phyloP scores from a whole-genome alignment of 148 eudicot species.

The Rhododendron molle region DNA sequence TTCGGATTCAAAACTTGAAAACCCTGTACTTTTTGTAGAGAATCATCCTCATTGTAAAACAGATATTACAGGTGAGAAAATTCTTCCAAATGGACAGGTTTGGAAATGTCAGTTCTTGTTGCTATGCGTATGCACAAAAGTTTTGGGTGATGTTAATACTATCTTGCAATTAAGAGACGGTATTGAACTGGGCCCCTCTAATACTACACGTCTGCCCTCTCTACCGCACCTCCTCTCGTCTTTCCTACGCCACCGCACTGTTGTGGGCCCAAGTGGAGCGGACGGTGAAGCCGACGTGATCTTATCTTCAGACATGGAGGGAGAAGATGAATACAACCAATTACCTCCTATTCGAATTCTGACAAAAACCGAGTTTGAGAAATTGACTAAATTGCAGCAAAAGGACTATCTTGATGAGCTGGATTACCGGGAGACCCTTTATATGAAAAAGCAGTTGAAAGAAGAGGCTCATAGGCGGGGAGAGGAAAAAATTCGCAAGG shows the following conservation, averaged over 20 bases:
- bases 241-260: slow-evolving; percentile 57
- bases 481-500: slow-evolving; percentile 28
- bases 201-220: slow-evolving; percentile 53
- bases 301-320: slow-evolving; percentile 45
- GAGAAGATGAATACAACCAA: slow-evolving; percentile 79
- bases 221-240: slow-evolving; percentile 92
- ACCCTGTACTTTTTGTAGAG: slow-evolving; percentile 80
- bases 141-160: slow-evolving; percentile 72
- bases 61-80: slow-evolving; percentile 64
- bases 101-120: slow-evolving; percentile 79
- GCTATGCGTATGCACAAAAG: slow-evolving; percentile 76
- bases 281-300: slow-evolving; percentile 40
- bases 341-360: slow-evolving; percentile 89
- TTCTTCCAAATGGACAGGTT: slow-evolving; percentile 87
- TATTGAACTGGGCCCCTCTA: slow-evolving; percentile 64
- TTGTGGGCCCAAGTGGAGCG: slow-evolving; percentile 27
- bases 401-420: slow-evolving; percentile 87
- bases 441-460: slow-evolving; percentile 75
- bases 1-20: slow-evolving; percentile 76
- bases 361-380: slow-evolving; percentile 67
- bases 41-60: slow-evolving; percentile 72
- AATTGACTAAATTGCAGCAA: slow-evolving; percentile 62
- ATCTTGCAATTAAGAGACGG: slow-evolving; percentile 62
- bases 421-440: slow-evolving; percentile 89
- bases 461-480: slow-evolving; percentile 52